Evolutionary conservation across 2,329 filamentous ascomycete species (phyloP), one percentile per base, ranked within the genome.

Genomic region (Colletotrichum kahawae): DNA sequence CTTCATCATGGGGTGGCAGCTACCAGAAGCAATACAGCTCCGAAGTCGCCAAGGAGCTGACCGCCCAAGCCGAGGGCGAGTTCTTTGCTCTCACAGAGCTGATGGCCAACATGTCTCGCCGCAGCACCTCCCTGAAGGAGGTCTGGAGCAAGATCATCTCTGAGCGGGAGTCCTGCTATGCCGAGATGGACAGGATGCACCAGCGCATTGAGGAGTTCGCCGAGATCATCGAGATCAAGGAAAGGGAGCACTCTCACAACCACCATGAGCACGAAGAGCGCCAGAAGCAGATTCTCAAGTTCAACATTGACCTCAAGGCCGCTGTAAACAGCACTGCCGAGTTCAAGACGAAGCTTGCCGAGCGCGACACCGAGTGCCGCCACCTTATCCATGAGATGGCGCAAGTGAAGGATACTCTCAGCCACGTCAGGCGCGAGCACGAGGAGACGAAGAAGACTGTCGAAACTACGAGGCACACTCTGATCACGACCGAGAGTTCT

Each of bases 1-100:
- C n/a, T 16, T 31, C 27, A 2, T 70, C 71, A 5, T 74, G 38
- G 27, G 38, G 59, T 13, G 56, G 67, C 16, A 63, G 67, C 31
- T 60, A 59, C 60, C 13, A 54, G 29, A 29, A 48, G 14, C 51
- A 59, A 12, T 31, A 70, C 21, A 56, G 71, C 21, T 66, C 67
- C 48, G 71, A 74, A n/a, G 54, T 74, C n/a, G 65, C 67, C 27
- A 74, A 71, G 36, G 71, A 74, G 68, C 71, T 74, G 54, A 66
- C 68, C 2, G 54, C 54, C 16, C 67, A 74, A 48, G 71, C 71
- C 54, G 71, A 74, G 62, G 33, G 60, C 54, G 71, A 74, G 54
- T 74, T 74, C 67, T 66, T 66, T 36, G 71, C 67, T 5, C 71
- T 74, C 27, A 67, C 54, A 10, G 71, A 71, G 29, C 71, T 74